Percentiles rank a stretch among this genome's conserved stretches.
phyloP scores from a whole-genome alignment of 2,329 filamentous ascomycete species.

The Xylaria multiplex region DNA sequence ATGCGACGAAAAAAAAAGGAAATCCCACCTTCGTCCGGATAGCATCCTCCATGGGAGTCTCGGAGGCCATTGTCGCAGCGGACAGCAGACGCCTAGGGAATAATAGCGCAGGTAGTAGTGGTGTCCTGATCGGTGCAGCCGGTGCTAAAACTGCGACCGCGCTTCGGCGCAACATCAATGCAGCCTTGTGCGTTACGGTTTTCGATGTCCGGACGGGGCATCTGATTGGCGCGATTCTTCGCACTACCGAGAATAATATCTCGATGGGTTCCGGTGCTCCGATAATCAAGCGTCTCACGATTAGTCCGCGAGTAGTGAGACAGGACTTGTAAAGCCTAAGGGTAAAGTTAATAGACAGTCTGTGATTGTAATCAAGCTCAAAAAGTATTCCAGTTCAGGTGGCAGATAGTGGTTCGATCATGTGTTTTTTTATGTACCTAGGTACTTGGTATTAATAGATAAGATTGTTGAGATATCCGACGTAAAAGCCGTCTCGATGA shows the following conservation, averaged over 20 bases:
- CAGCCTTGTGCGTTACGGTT: conserved; percentile 5
- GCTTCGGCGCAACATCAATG: conserved; percentile 59
- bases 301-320: not conserved
- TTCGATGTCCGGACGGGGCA: conserved; percentile 15
- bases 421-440: not conserved
- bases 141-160: conserved; percentile 48
- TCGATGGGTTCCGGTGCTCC: conserved; percentile 10
- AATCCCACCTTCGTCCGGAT: conserved; percentile 78
- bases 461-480: not conserved
- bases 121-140: conserved; percentile 45
- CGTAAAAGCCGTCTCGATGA: not conserved
- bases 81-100: conserved; percentile 54
- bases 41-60: conserved; percentile 83
- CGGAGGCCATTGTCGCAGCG: conserved; percentile 61
- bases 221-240: conserved; percentile 2
- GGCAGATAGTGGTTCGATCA: conserved; percentile 6
- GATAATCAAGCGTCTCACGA: not conserved
- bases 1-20: conserved; percentile 5
- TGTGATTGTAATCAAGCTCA: not conserved
- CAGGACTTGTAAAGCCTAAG: not conserved
- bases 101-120: conserved; percentile 46
- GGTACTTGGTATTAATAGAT: no score
- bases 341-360: not conserved
- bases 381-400: not conserved
- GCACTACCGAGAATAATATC: not conserved